A percentile compares a stretch with the other conserved stretches of the same genome.
phyloP scores from a whole-genome alignment of 2,329 filamentous ascomycete species.

The Fusarium dlaminii region DNA sequence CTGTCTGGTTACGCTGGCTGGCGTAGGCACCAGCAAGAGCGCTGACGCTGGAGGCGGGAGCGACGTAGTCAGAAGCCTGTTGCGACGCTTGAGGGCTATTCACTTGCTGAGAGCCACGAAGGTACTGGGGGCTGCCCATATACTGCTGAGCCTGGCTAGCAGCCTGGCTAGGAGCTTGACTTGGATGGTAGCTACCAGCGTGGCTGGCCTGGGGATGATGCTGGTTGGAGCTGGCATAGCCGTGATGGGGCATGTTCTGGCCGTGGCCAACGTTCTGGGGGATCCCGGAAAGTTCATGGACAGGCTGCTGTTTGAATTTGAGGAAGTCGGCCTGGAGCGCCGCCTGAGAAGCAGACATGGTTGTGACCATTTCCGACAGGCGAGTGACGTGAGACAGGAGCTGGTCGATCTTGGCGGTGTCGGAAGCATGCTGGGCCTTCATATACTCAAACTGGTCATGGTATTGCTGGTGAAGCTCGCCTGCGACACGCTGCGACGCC shows the following conservation, averaged over 20 bases:
- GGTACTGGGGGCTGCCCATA: conserved; percentile 51
- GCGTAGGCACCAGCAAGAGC: conserved; percentile 50
- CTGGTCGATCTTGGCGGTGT: conserved; percentile 75
- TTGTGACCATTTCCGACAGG: conserved; percentile 74
- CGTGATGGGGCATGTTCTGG: conserved; percentile 41
- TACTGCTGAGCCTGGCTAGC: conserved; percentile 47
- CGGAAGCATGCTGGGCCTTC: conserved; percentile 59
- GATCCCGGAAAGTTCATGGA: conserved; percentile 54
- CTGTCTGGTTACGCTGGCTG: conserved; percentile 48
- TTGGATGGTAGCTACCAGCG: conserved; percentile 47
- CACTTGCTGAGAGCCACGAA: conserved; percentile 47
- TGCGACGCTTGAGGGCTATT: conserved; percentile 48
- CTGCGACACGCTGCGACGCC: conserved; percentile 72
- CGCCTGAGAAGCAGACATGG: conserved; percentile 74
- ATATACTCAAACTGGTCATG: conserved; percentile 61
- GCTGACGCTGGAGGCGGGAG: conserved; percentile 45
- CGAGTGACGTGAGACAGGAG: conserved; percentile 73
- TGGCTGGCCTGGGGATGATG: conserved; percentile 43
- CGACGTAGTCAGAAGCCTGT: conserved; percentile 48
- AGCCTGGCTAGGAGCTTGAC: conserved; percentile 48
- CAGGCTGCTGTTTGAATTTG: conserved; percentile 63
- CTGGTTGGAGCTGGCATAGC: conserved; percentile 40
- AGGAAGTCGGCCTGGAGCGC: conserved; percentile 73
- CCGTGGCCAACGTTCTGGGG: conserved; percentile 35
- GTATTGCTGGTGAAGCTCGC: conserved; percentile 73